Evolutionary conservation across 495 filamentous ascomycete genomes (phyloP), one percentile per base, ranked within the genome.

Genomic region (Talaromyces liani): DNA sequence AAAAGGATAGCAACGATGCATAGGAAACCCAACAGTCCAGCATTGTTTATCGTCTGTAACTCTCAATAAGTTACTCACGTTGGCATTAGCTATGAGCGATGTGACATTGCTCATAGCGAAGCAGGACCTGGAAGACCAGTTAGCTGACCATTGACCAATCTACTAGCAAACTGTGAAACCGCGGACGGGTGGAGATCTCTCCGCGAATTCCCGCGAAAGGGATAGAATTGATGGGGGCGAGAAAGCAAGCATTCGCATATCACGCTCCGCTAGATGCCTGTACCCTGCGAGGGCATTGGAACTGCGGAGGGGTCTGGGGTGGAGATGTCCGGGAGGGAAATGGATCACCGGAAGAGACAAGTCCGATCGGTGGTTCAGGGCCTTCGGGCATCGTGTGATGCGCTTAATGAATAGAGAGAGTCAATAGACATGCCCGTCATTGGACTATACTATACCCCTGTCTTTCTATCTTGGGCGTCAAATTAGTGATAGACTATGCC

Each of bases 171-270:
- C 25, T 36, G 55, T 58, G 55, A 58, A 58, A 29, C 27, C 55
- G 55, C 55, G 55, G 55, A 58, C 25, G 55, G 31, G 55, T 58
- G 55, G 55, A 58, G 14, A 45, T 45, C 14, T 45, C 39, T 45
- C 39, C 39, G 39, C 39, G 39, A 45, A n/a, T 45, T 14, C n/a
- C 39, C 39, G 39, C 39, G 39, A 45, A n/a, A 18, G 14, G 1
- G 6, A 45, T 45, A 4, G 9, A 45, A 18, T 45, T 45, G 16
- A 5, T 36, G 39, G 39, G 9, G n/a, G 39, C 14, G 39, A 45
- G 39, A 45, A 45, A 45, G 39, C 14, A 45, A 45, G 39, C 39
- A 45, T 45, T 18, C 39, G 39, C 39, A 45, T 18, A 31, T 31
- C 29, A 31, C 29, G 29, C 29, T 31, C 29, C 7, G 29, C 29